phyloP scores from a whole-genome alignment of 805 yeast species.

The Nakazawaea siamensis region DNA sequence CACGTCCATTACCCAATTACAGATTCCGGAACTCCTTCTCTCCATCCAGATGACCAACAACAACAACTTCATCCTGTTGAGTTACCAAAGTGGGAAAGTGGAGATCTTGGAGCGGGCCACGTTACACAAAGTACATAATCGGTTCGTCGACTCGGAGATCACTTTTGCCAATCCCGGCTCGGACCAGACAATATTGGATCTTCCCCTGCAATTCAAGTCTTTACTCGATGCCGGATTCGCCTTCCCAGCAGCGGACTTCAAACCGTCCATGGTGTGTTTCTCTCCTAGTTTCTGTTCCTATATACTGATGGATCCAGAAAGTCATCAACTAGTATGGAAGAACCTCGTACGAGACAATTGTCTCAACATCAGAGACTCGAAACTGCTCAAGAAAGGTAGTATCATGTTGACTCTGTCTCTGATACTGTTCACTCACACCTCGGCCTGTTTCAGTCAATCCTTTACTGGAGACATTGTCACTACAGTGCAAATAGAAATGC shows the following conservation, averaged over 20 bases:
- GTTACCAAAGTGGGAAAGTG: conserved; percentile 35
- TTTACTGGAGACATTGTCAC: conserved; percentile 65
- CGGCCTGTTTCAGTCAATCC: conserved; percentile 59
- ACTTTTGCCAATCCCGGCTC: conserved; percentile 8
- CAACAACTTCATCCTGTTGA: conserved; percentile 31
- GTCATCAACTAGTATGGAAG: conserved; percentile 15
- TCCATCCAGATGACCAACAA: conserved; percentile 26
- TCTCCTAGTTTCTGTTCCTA: conserved; percentile 45
- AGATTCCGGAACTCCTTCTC: conserved; percentile 20
- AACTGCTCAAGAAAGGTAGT: conserved; percentile 19
- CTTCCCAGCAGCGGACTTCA: conserved; percentile 28
- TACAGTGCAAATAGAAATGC: conserved; percentile 41
- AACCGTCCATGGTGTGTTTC: conserved; percentile 29
- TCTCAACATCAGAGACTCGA: conserved; percentile 13
- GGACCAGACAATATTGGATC: conserved; percentile 8
- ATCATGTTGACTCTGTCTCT: conserved; percentile 43
- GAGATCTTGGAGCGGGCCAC: conserved; percentile 33
- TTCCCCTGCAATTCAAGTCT: conserved; percentile 29
- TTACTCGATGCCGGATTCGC: conserved; percentile 48
- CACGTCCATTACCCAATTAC: conserved; percentile 9
- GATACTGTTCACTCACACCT: conserved; percentile 59
- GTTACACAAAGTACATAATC: conserved; percentile 17
- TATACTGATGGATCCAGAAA: conserved; percentile 21
- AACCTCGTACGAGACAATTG: too few species aligned
- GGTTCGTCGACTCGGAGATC: conserved; percentile 4